These are phyloP conservation scores for Plasmopara halstedii DNA, from an alignment of 352 stramenopile species.

Conservation along the genomic window DNA sequence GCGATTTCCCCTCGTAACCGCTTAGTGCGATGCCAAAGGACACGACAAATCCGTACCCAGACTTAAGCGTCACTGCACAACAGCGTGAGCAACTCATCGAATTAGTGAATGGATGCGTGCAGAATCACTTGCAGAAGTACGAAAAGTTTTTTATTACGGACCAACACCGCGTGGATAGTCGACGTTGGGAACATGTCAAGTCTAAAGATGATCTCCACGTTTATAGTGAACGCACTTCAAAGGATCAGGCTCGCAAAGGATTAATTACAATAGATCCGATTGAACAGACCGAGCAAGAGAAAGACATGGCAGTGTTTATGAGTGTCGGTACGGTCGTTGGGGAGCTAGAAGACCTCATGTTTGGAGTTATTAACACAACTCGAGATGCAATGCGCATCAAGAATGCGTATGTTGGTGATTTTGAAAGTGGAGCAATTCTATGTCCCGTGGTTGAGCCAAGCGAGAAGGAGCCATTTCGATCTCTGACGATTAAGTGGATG, in stretches of 20 bases:
- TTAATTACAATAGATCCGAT: not conserved
- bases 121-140: conserved; percentile 34
- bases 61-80: conserved; percentile 15
- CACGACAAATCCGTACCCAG: conserved; percentile 17
- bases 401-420: conserved; percentile 7
- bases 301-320: conserved; percentile 9
- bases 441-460: conserved; percentile 8
- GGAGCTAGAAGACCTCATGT: conserved; percentile 14
- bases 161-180: conserved; percentile 22
- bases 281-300: conserved; percentile 4
- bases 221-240: conserved; percentile 23
- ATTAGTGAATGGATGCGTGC: conserved; percentile 22
- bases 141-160: conserved; percentile 24
- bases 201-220: conserved; percentile 36
- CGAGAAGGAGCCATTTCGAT: conserved; percentile 14
- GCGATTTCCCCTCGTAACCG: not conserved
- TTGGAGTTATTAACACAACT: conserved; percentile 11
- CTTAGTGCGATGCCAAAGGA: conserved; percentile 15
- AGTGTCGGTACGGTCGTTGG: conserved; percentile 7
- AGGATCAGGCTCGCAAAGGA: conserved; percentile 6
- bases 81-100: conserved; percentile 20
- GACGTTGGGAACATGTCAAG: conserved; percentile 33
- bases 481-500: conserved; percentile 16
- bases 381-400: conserved; percentile 12
- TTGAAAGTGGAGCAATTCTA: conserved; percentile 7